Conservation (phyloP, 2,329 filamentous ascomycete species). For the Alternaria sp. region DNA sequence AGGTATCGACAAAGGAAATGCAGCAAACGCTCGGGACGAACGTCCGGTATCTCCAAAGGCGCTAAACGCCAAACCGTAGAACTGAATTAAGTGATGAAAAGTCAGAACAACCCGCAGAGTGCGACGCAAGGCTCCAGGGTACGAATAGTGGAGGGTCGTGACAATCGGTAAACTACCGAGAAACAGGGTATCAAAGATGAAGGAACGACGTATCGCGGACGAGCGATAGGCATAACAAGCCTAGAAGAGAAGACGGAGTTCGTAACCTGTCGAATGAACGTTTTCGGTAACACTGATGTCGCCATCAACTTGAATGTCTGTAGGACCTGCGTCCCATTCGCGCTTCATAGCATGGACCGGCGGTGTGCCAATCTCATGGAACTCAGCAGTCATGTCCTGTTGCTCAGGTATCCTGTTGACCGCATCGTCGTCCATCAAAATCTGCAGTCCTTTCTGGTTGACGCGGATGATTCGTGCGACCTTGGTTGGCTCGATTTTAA, state of each 20-base stretch:
- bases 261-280: conserved; percentile 57
- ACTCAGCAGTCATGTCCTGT: conserved; percentile 82
- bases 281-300: conserved; percentile 56
- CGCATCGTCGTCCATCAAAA: conserved; percentile 91
- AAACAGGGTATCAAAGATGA: conserved; percentile 24
- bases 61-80: conserved; percentile 33
- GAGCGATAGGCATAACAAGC: conserved; percentile 8
- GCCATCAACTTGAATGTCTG: conserved; percentile 60
- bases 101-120: conserved; percentile 24
- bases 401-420: conserved; percentile 84
- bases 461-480: conserved; percentile 77
- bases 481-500: conserved; percentile 75
- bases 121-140: conserved; percentile 30
- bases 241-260: conserved; percentile 60
- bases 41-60: conserved; percentile 42
- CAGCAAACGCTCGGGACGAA: conserved; percentile 30
- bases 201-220: conserved; percentile 14
- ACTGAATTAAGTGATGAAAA: conserved; percentile 18
- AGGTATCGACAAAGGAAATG: conserved; percentile 25
- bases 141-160: conserved; percentile 47
- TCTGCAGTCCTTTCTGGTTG: conserved; percentile 76
- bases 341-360: conserved; percentile 58
- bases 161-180: conserved; percentile 33
- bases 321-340: conserved; percentile 62
- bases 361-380: conserved; percentile 67